A percentile compares a stretch with the other conserved stretches of the same genome.
Evolutionary conservation across 2,329 filamentous ascomycete species (phyloP).

Genomic region (Dactylonectria estremocensis): DNA sequence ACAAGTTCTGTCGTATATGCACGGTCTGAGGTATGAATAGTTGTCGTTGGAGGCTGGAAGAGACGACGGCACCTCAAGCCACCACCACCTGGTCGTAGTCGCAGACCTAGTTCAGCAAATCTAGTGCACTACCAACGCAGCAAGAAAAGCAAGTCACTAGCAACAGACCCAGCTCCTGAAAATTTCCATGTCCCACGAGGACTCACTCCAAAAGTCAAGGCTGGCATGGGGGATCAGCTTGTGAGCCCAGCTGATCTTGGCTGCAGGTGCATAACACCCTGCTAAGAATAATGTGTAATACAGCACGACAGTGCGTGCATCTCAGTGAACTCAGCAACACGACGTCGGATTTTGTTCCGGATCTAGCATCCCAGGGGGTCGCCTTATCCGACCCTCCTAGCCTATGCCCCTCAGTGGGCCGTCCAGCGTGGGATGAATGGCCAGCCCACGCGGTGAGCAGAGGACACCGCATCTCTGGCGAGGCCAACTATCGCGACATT

Average conservation of each 20-base stretch:
- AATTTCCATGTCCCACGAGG: conserved; percentile 33
- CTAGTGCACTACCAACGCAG: background rate
- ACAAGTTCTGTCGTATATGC: background rate
- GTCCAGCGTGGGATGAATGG: background rate
- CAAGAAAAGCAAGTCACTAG: background rate
- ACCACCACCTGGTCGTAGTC: background rate
- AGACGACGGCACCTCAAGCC: background rate
- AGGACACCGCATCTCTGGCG: background rate
- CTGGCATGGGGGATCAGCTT: conserved; percentile 1
- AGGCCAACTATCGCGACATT: background rate
- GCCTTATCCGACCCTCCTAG: background rate
- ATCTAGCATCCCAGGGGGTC: conserved; percentile 4
- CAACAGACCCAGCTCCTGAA: conserved; percentile 8
- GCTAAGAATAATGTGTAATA: conserved; percentile 5
- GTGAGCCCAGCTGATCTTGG: conserved; percentile 3
- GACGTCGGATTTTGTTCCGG: conserved; percentile 3
- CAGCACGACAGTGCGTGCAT: background rate
- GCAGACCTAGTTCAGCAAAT: background rate
- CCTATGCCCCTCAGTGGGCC: background rate
- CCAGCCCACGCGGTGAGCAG: background rate
- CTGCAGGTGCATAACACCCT: background rate
- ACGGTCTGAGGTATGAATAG: conserved; percentile 12
- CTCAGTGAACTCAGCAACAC: background rate
- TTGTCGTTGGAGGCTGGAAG: background rate
- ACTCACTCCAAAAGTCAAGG: background rate